Conservation (phyloP, 1,284 basidiomycete species). For the Sporisorium scitamineum region DNA sequence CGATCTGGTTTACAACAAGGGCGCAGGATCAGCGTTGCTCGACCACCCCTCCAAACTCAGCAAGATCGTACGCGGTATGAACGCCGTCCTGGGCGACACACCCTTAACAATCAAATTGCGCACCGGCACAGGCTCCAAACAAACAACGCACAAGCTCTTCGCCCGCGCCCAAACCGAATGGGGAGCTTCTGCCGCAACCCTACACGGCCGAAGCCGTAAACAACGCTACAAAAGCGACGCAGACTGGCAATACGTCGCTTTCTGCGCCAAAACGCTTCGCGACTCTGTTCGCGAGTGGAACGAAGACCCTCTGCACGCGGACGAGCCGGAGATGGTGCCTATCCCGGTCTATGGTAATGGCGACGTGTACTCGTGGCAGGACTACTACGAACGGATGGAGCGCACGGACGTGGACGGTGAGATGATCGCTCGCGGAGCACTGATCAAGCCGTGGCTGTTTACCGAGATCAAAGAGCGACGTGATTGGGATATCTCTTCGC, state of each 20-base stretch:
- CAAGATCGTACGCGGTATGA: slow-evolving; percentile 91
- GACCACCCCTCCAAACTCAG: slow-evolving; percentile 85
- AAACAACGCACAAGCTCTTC: slow-evolving; percentile 81
- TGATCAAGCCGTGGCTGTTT: slow-evolving; percentile 85
- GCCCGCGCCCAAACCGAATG: slow-evolving; percentile 82
- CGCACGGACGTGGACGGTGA: slow-evolving; percentile 87
- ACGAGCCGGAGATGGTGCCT: slow-evolving; percentile 73
- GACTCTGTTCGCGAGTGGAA: slow-evolving; percentile 69
- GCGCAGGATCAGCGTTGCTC: slow-evolving; percentile 89
- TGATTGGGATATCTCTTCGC: slow-evolving; percentile 88
- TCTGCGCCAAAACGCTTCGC: slow-evolving; percentile 88
- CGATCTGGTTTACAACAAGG: slow-evolving; percentile 91
- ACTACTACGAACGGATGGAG: slow-evolving; percentile 84
- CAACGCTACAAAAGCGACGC: slow-evolving; percentile 69
- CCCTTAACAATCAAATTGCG: slow-evolving; percentile 92
- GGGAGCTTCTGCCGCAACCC: slow-evolving; percentile 82
- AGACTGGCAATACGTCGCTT: slow-evolving; percentile 73
- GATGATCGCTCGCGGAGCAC: slow-evolving; percentile 92
- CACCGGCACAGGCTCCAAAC: slow-evolving; percentile 82
- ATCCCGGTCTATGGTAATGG: slow-evolving; percentile 96
- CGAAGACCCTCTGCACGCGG: slow-evolving; percentile 53
- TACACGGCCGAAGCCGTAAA: slow-evolving; percentile 79
- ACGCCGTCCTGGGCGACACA: slow-evolving; percentile 86
- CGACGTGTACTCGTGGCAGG: slow-evolving; percentile 88
- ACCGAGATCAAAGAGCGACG: slow-evolving; percentile 89